Evolutionary conservation across 768 basidiomycete species (phyloP).

Genomic region (Phanerochaete sordida): DNA sequence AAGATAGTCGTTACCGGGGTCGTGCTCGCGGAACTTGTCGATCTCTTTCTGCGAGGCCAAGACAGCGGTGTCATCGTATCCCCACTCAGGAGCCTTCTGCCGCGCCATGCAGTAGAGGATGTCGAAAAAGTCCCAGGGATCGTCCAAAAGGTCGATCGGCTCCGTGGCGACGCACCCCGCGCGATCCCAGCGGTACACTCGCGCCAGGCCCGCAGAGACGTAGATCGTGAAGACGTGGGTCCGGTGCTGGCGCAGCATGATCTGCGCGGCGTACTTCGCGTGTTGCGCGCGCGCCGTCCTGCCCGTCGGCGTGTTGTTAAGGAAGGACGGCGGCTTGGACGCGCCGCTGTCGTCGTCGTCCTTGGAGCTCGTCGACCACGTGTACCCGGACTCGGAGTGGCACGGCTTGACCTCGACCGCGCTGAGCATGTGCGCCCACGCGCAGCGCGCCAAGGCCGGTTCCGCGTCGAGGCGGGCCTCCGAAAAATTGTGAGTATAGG

Average conservation of each 20-base stretch:
- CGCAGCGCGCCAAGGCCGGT: too few species aligned
- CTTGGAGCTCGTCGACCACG: too few species aligned
- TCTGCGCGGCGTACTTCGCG: neutral
- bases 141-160: neutral
- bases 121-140: neutral
- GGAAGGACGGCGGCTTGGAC: too few species aligned
- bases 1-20: neutral
- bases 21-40: neutral
- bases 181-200: conserved; percentile 4
- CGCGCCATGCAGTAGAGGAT: neutral
- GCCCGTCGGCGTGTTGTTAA: too few species aligned
- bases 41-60: neutral
- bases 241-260: neutral
- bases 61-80: neutral
- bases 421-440: too few species aligned
- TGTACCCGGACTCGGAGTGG: too few species aligned
- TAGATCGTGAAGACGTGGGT: neutral
- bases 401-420: too few species aligned
- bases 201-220: neutral
- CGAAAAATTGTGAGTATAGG: neutral
- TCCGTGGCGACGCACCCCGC: neutral
- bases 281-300: neutral
- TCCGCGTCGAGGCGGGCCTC: too few species aligned
- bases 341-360: too few species aligned
- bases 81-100: neutral